A percentile compares a stretch with the other conserved stretches of the same genome.
Conservation (phyloP, 2,329 filamentous ascomycete species). For the Neonectria neomacrospora region DNA sequence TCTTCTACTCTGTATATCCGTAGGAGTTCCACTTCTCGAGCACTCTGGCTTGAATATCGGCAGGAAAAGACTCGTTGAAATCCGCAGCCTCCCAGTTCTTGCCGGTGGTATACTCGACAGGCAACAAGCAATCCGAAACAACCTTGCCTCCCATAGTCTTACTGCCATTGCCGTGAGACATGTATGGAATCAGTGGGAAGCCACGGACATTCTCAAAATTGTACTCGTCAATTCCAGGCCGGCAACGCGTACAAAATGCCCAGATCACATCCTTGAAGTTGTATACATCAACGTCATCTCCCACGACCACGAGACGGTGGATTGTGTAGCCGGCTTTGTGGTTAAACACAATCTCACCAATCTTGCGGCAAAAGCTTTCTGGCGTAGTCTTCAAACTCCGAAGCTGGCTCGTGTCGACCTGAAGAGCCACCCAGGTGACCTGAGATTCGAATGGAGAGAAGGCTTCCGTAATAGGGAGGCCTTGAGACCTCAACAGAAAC, state of each 20-base stretch:
- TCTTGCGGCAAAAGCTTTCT: slow-evolving; percentile 50
- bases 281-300: slow-evolving; percentile 62
- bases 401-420: slow-evolving; percentile 67
- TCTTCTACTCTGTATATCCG: slow-evolving; percentile 37
- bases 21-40: slow-evolving; percentile 47
- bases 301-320: slow-evolving; percentile 57
- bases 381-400: slow-evolving; percentile 63
- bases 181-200: slow-evolving; percentile 60
- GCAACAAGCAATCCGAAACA: slow-evolving; percentile 57
- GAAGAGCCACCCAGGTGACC: slow-evolving; percentile 61
- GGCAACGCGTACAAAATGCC: slow-evolving; percentile 60
- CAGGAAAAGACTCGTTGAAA: slow-evolving; percentile 51
- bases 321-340: slow-evolving; percentile 55
- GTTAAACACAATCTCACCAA: slow-evolving; percentile 57
- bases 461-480: slow-evolving; percentile 57
- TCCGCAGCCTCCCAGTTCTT: slow-evolving; percentile 46
- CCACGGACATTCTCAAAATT: slow-evolving; percentile 57
- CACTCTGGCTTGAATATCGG: slow-evolving; percentile 54
- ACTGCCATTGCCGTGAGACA: slow-evolving; percentile 53
- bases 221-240: slow-evolving; percentile 56
- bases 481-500: slow-evolving; percentile 30
- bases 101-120: slow-evolving; percentile 54
- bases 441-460: slow-evolving; percentile 59
- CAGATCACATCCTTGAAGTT: slow-evolving; percentile 59
- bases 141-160: slow-evolving; percentile 55